Evolutionary conservation across 2,329 filamentous ascomycete species (phyloP).

Genomic region (Ceratocystis albifundus): DNA sequence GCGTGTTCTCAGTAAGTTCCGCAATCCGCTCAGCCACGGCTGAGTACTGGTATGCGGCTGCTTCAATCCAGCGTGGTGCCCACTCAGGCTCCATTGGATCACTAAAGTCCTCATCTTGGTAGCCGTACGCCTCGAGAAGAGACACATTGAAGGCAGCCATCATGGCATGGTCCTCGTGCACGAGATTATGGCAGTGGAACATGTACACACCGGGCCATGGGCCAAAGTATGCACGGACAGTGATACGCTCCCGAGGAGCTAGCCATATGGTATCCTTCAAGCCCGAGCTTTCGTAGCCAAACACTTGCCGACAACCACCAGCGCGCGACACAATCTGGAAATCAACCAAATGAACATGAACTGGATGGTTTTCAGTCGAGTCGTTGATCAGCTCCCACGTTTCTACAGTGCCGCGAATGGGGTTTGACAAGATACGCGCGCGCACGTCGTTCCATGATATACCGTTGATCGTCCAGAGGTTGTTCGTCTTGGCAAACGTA

Average conservation of each 20-base stretch:
- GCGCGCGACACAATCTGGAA: constrained; percentile 42
- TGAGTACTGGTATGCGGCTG: not conserved
- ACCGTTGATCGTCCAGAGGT: constrained; percentile 43
- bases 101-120: constrained; percentile 31
- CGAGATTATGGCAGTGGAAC: constrained; percentile 40
- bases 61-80: constrained; percentile 24
- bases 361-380: constrained; percentile 41
- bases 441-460: constrained; percentile 37
- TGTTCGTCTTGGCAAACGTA: constrained; percentile 35
- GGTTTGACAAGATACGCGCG: constrained; percentile 40
- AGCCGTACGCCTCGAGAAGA: constrained; percentile 31
- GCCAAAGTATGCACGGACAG: constrained; percentile 40
- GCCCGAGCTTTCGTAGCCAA: constrained; percentile 43
- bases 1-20: constrained; percentile 15
- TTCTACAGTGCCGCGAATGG: constrained; percentile 37
- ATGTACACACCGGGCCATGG: constrained; percentile 44
- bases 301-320: constrained; percentile 34
- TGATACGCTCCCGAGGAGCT: constrained; percentile 38
- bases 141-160: constrained; percentile 39
- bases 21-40: constrained; percentile 14
- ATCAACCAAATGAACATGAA: constrained; percentile 49
- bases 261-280: constrained; percentile 50
- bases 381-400: constrained; percentile 41
- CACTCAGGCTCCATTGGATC: constrained; percentile 33
- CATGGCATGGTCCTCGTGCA: constrained; percentile 38